Base-by-base conservation (phyloP, 495 filamentous ascomycete species). In the Xylaria nigripes region DNA sequence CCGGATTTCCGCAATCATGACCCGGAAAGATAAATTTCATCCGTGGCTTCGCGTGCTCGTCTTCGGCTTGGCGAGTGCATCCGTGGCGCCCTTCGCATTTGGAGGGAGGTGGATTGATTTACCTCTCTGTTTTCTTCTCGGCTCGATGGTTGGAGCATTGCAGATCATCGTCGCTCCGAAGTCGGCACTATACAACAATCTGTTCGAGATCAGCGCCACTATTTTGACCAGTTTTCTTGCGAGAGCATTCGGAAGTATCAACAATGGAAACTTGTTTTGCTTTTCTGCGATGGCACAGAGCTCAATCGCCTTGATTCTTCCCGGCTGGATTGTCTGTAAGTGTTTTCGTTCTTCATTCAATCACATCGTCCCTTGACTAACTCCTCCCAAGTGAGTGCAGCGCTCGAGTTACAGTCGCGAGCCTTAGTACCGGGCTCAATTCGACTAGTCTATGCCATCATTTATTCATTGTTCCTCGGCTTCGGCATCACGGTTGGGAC, bases 401-500 rank as follows among this genome's bases (percentile, higher is more conserved):
- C 66, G 44, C 77, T 97, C 25, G 92, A 97, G 67, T 80, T 97
- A 0, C 92, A 96, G 66, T 92, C 86, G 8, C 79, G 81, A 48
- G 85, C 84, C 54, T 84, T 97, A 45, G 85, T 96, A 5, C 89
- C 92, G 16, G 92, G 92, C 1, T 91, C 88, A 6, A 87, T 96
- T 10, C 87, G 92, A 44, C 91, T 96, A 86, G 89, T 97, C 6
- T 96, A 96, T 58, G 89, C 92, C 7, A 86, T 96, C 50, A 92
- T 96, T 27, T 96, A 96, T 69, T 92, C 91, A 0, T 76, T 96
- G 1, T 95, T 96, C 69, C 84, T 97, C 7, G 92, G 92, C n/a
- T 96, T 92, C 61, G 93, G 92, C 6, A 95, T 97, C 60, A 96
- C 93, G 5, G 88, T 97, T 32, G 92, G 92, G 23, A 92, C 92